Evolutionary conservation across 768 basidiomycete species (phyloP), one percentile per base, ranked within the genome.

Genomic region (Boletus subcaerulescens): DNA sequence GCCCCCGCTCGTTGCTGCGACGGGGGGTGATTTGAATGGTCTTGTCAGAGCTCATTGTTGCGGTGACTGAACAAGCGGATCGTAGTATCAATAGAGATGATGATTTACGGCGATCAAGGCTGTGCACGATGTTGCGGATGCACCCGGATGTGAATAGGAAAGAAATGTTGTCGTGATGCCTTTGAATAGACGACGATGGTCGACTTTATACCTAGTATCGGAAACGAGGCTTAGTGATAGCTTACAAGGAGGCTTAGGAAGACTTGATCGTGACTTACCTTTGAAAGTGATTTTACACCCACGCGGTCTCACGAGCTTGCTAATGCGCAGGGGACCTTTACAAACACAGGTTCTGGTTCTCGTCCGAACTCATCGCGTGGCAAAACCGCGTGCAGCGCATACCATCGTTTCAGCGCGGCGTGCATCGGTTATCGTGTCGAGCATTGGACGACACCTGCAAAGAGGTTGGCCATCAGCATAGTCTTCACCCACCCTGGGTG

Each of bases 1-100:
- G 73, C 3, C 88, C 90, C 18, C 89, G 78, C 20, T 84, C 80
- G 45, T 84, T 67, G 57, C 83, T 89, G 46, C 70, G 77, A 51
- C 89, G 80, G 15, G 79, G 77, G 44, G 74, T 46, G 49, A 86
- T 76, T 45, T 74, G 74, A 20, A 74, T 45, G 24, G 13, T 39
- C 15, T 58, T 57, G 45, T 29, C 45, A 3, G 56, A 53, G n/a
- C 7, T 48, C 69, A 69, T 69, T 4, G 13, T 55, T 4, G 31
- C 11, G 35, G 55, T 39, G 3, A 15, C 2, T 51, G 58, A 44
- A 33, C 5, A 24, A 50, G 42, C 12, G 24, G 55, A 52, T 44
- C 53, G 57, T 17, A 7, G 57, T 17, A 7, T 13, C 13, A 43
- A 35, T 20, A 43, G 45, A 20, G 44, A 7, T 18, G 44, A 29